phyloP scores from a whole-genome alignment of 768 basidiomycete genomes.

The Mycena crocata region DNA sequence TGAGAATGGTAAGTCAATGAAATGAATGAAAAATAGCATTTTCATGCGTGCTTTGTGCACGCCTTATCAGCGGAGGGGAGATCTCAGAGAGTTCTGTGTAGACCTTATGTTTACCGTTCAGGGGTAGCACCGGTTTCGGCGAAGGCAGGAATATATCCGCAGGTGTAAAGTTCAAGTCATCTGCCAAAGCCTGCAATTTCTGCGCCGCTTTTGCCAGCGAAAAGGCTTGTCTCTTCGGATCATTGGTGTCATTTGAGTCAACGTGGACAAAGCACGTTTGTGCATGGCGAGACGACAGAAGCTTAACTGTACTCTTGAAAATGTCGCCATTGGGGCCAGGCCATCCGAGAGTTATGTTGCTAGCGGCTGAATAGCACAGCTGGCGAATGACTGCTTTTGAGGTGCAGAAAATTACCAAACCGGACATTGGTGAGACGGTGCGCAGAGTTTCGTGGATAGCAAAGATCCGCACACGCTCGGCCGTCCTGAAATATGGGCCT shows the following conservation, averaged over 20 bases:
- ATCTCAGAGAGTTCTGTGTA: no score
- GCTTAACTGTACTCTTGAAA: not conserved
- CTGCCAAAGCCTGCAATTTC: no score
- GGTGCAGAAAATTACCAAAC: conserved; percentile 2
- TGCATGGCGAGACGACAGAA: not conserved
- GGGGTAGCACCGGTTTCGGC: no score
- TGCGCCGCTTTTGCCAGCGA: no score
- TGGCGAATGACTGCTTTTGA: conserved; percentile 4
- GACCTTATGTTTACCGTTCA: no score
- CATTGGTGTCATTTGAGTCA: not conserved
- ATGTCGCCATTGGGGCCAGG: conserved; percentile 1
- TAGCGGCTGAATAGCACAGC: not conserved
- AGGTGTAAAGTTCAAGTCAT: no score
- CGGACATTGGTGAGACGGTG: not conserved
- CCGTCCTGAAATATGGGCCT: not conserved
- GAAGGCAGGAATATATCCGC: no score
- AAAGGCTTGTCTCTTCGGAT: no score
- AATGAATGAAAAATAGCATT: no score
- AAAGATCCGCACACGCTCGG: conserved; percentile 2
- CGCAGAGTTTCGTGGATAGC: conserved; percentile 3
- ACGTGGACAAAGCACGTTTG: not conserved
- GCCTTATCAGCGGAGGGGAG: no score
- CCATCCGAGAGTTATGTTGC: not conserved
- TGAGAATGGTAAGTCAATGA: no score
- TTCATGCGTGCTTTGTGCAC: no score